phyloP scores from a whole-genome alignment of 371 early-diverging fungal species.

The Zancudomyces culisetae region DNA sequence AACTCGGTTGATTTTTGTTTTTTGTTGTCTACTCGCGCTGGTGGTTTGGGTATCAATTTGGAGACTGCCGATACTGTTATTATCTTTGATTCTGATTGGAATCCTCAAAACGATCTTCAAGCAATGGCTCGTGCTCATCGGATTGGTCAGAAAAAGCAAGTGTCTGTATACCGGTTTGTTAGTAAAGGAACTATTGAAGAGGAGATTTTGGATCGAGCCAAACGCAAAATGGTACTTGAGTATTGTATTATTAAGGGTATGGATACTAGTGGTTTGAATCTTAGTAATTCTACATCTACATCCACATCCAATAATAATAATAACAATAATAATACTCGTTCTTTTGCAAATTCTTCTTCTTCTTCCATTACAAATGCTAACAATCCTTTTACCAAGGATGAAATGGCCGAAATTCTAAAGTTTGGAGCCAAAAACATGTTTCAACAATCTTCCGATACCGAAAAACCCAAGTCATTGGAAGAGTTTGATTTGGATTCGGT shows the following conservation, averaged over 20 bases:
- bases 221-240: conserved; percentile 95
- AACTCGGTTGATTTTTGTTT: conserved; percentile 92
- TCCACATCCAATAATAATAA: conserved; percentile 20
- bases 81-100: conserved; percentile 99
- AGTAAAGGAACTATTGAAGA: conserved; percentile 97
- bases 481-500: conserved; percentile 91
- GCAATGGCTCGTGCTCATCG: conserved; percentile 99
- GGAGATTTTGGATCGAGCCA: conserved; percentile 92
- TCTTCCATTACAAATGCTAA: conserved; percentile 27
- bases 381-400: conserved; percentile 41
- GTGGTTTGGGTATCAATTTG: conserved; percentile 97
- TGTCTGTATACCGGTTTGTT: conserved; percentile 96
- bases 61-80: conserved; percentile 98
- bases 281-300: conserved; percentile 15
- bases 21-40: conserved; percentile 94
- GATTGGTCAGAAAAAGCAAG: conserved; percentile 95
- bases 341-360: conserved; percentile 25
- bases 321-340: conserved; percentile 27
- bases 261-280: conserved; percentile 79
- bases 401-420: conserved; percentile 83
- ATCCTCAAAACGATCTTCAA: conserved; percentile 98
- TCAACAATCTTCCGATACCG: conserved; percentile 35
- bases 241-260: conserved; percentile 94
- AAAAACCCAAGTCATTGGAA: conserved; percentile 60
- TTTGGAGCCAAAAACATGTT: conserved; percentile 96